Percentiles rank a stretch among this genome's conserved stretches.
These are phyloP conservation scores for Lentinula novae-zelandiae DNA, from an alignment of 1,284 basidiomycete genomes.

Conservation along the genomic window DNA sequence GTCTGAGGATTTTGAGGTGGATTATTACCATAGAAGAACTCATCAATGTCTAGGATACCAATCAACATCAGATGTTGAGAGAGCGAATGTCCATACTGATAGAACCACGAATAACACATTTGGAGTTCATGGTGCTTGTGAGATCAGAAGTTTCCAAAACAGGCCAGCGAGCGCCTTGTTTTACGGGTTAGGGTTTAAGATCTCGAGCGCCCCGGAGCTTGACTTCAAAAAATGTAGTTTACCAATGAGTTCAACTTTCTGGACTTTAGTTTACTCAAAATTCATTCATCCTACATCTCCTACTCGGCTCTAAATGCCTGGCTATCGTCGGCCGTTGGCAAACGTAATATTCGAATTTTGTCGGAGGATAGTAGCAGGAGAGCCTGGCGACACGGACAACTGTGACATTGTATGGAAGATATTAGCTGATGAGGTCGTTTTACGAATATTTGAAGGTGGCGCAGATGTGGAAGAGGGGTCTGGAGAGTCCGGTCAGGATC, in stretches of 20 bases:
- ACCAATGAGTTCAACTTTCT: neutral
- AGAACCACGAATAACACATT: slow-evolving; percentile 48
- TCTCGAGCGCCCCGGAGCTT: neutral
- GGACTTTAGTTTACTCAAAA: neutral
- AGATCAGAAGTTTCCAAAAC: neutral
- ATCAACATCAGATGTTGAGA: neutral
- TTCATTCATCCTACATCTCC: neutral
- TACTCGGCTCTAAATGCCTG: slow-evolving; percentile 36
- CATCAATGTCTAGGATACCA: slow-evolving; percentile 43
- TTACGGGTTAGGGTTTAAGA: neutral
- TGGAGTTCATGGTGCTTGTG: neutral
- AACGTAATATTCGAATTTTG: slow-evolving; percentile 55
- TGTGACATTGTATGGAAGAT: slow-evolving; percentile 57
- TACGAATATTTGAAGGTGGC: slow-evolving; percentile 42
- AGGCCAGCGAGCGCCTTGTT: neutral
- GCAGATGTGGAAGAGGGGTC: slow-evolving; percentile 13
- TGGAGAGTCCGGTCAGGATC: neutral
- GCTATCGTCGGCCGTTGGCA: slow-evolving; percentile 59
- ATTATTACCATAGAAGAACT: slow-evolving; percentile 49
- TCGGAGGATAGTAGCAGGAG: slow-evolving; percentile 33
- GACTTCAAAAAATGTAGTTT: neutral
- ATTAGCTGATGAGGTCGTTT: slow-evolving; percentile 57
- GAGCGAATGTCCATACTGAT: slow-evolving; percentile 38
- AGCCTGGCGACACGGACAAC: slow-evolving; percentile 30
- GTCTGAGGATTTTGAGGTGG: neutral